Evolutionary conservation across 139 green algal genomes (phyloP), one percentile per base, ranked within the genome.

Genomic region (Deuterostichococcus epilithicus): DNA sequence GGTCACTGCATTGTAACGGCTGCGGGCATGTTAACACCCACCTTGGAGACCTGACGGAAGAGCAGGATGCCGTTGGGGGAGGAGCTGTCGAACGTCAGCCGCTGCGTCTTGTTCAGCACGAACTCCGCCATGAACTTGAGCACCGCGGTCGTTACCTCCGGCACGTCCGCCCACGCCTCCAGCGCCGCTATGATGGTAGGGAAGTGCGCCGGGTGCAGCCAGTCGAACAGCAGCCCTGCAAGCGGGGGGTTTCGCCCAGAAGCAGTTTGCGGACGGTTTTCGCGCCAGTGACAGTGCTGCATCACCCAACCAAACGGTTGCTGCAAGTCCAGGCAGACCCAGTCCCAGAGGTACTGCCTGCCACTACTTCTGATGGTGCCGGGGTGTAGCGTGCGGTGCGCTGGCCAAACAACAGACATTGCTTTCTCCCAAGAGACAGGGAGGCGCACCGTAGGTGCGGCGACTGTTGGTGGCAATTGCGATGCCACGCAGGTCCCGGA

Each of bases 51-150:
- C 76, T 94, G 89, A 3, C 90, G 77, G 77, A 93, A 97, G 5
- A 99, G 90, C 63, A 98, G 85, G 81, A 99, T 99, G 73, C 96
- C 96, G 79, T 97, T 98, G 3, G 94, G 91, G 2, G 90, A 97
- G 66, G 88, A 97, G n/a, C 86, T 82, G 77, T 98, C 96, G 70
- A 99, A 99, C 3, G 91, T 94, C 10, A 98, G 82, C n/a, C 96
- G 86, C 80, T 97, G 92, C 76, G 89, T 95, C 84, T 97, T 97
- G 89, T 99, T 99, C 78, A 95, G 90, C 52, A 93, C 94, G 81
- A 99, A 97, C 83, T 99, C 96, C 0, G 87, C 88, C 70, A 98
- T 85, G 82, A 99, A 98, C 78, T 99, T 99, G 68, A 99, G 89
- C 77, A 98, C 80, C 1, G 95, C 91, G 1, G 90, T 96, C 26